phyloP scores from a whole-genome alignment of 768 basidiomycete genomes.

The Podaxis mareebaensis region DNA sequence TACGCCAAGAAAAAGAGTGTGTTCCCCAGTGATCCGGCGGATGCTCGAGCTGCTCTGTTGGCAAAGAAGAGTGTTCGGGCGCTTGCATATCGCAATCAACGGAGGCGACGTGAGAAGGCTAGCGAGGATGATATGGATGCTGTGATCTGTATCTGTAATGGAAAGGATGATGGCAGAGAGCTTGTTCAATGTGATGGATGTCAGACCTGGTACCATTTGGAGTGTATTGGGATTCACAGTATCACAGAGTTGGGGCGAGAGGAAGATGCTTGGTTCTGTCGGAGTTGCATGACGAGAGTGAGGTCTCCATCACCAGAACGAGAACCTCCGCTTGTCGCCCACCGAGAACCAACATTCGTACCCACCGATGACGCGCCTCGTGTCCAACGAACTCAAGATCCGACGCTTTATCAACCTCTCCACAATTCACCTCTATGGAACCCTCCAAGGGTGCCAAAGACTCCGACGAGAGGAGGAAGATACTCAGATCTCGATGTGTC shows the following conservation, averaged over 20 bases:
- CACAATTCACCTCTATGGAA: conserved; percentile 64
- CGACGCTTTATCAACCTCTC: conserved; percentile 60
- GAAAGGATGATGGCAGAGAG: conserved; percentile 68
- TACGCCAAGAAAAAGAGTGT: conserved; percentile 30
- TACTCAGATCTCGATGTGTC: conserved; percentile 38
- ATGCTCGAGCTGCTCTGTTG: conserved; percentile 71
- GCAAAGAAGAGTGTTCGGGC: conserved; percentile 71
- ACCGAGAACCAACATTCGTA: conserved; percentile 67
- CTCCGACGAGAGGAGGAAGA: conserved; percentile 45
- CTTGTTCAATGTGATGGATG: conserved; percentile 84
- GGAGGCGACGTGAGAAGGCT: conserved; percentile 33
- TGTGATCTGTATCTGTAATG: conserved; percentile 64
- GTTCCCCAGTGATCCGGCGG: conserved; percentile 69
- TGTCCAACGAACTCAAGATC: conserved; percentile 45
- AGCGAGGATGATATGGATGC: conserved; percentile 49
- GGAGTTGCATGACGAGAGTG: conserved; percentile 47
- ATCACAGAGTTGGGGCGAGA: conserved; percentile 68
- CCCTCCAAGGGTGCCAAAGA: conserved; percentile 43
- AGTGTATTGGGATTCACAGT: conserved; percentile 72
- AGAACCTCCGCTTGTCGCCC: conserved; percentile 26
- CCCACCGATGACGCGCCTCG: conserved; percentile 58
- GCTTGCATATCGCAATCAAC: conserved; percentile 53
- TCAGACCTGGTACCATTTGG: conserved; percentile 78
- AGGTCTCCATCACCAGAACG: conserved; percentile 41
- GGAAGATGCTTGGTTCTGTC: conserved; percentile 82